phyloP scores from a whole-genome alignment of 345 rosid species.

The Citrus hindsii region DNA sequence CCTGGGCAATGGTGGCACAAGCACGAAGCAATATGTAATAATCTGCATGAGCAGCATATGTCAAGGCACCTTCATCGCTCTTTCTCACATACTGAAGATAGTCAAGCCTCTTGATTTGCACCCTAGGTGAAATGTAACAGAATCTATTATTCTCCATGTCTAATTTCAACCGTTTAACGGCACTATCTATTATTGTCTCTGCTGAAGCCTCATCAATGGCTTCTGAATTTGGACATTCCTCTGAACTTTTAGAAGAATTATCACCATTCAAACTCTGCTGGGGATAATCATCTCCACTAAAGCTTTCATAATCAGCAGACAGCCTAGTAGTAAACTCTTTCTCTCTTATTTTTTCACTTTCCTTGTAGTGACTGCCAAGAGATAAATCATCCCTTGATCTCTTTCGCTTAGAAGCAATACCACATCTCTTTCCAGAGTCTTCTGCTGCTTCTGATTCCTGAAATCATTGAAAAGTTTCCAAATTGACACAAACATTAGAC shows the following conservation, averaged over 20 bases:
- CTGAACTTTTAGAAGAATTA: slow-evolving; percentile 16
- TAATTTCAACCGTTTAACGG: slow-evolving; percentile 42
- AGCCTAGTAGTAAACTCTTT: slow-evolving; percentile 14
- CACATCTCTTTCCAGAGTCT: background rate
- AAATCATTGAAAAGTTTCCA: background rate
- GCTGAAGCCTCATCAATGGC: background rate
- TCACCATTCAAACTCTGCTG: slow-evolving; percentile 5
- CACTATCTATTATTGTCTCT: slow-evolving; percentile 22
- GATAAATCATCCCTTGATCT: slow-evolving; percentile 31
- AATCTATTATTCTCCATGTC: slow-evolving; percentile 76
- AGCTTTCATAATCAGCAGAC: slow-evolving; percentile 4
- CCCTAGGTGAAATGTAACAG: slow-evolving; percentile 68
- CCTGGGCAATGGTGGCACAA: slow-evolving; percentile 57
- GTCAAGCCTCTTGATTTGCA: slow-evolving; percentile 47
- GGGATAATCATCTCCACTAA: background rate
- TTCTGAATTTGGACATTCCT: slow-evolving; percentile 15
- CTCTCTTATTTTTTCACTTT: slow-evolving; percentile 17
- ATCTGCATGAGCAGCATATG: slow-evolving; percentile 73
- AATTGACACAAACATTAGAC: background rate
- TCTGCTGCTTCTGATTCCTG: slow-evolving; percentile 22
- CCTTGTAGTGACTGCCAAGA: slow-evolving; percentile 11
- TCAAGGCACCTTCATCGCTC: slow-evolving; percentile 46
- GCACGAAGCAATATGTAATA: slow-evolving; percentile 70
- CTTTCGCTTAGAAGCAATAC: background rate
- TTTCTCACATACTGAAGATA: slow-evolving; percentile 68